Conservation (phyloP, 106 monocot species). For the Dendrobium officinale region DNA sequence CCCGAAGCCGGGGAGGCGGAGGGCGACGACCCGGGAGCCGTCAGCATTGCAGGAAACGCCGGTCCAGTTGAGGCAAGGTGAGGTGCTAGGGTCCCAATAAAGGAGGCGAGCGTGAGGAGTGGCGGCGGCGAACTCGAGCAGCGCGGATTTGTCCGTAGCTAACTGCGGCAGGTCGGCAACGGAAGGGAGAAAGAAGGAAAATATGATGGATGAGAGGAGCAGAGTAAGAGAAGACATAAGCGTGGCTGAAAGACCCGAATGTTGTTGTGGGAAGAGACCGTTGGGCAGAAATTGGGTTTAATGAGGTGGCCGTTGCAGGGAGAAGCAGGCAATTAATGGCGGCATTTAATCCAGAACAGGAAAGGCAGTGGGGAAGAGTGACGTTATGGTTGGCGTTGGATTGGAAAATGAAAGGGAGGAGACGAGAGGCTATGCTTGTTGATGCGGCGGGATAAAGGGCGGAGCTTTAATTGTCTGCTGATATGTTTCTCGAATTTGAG, state of each 20-base stretch:
- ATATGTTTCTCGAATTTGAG: too few relatives aligned
- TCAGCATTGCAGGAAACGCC: background rate
- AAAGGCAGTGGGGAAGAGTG: background rate
- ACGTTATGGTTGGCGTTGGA: too few relatives aligned
- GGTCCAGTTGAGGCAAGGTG: background rate
- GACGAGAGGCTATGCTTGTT: too few relatives aligned
- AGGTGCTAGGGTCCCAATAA: background rate
- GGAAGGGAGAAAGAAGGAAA: background rate
- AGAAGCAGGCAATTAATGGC: background rate
- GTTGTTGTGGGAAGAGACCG: background rate
- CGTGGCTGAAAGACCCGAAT: background rate
- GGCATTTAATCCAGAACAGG: background rate
- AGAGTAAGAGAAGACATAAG: background rate
- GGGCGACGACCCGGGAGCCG: background rate
- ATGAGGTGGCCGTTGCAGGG: background rate
- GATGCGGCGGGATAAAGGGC: too few relatives aligned
- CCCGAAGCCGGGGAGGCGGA: background rate
- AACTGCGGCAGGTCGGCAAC: background rate
- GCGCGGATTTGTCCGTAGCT: background rate
- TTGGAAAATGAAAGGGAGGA: too few relatives aligned
- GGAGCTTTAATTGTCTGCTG: too few relatives aligned
- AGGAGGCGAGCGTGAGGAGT: background rate
- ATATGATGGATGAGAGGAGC: background rate
- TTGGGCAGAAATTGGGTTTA: background rate
- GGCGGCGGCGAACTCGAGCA: background rate